Conservation (phyloP, 495 filamentous ascomycete species). For the Penicillium atrosanguineum region DNA sequence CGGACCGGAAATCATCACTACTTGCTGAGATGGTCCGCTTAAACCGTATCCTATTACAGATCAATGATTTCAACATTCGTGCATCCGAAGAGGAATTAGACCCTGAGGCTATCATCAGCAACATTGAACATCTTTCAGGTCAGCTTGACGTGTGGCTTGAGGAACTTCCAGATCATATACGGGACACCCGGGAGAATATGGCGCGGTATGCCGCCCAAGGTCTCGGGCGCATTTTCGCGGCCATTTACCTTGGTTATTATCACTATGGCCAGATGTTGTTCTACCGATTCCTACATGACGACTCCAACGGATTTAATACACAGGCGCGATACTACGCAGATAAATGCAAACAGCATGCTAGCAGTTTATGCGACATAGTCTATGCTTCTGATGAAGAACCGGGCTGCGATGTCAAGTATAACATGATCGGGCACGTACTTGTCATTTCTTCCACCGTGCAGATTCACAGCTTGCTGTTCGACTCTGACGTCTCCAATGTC, state of each 20-base stretch:
- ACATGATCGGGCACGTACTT: constrained; percentile 42
- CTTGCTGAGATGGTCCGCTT: constrained; percentile 36
- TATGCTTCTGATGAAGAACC: constrained; percentile 26
- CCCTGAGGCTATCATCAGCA: constrained; percentile 5
- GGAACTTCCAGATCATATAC: constrained; percentile 27
- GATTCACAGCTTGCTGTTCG: constrained; percentile 40
- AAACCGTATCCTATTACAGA: constrained; percentile 29
- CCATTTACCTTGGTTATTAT: constrained; percentile 42
- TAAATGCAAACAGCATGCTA: constrained; percentile 36
- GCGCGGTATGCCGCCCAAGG: constrained; percentile 26
- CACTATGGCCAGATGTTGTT: constrained; percentile 43
- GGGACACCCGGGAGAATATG: constrained; percentile 30
- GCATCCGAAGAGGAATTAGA: constrained; percentile 16
- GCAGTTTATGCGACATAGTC: constrained; percentile 33
- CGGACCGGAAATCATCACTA: constrained; percentile 14
- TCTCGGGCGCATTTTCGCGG: constrained; percentile 37
- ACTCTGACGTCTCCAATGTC: constrained; percentile 20
- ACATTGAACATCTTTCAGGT: constrained; percentile 19
- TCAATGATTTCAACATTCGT: constrained; percentile 33
- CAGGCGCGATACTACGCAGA: constrained; percentile 25
- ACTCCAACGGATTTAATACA: constrained; percentile 3
- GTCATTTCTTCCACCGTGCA: constrained; percentile 42
- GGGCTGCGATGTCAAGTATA: constrained; percentile 35
- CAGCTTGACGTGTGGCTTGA: constrained; percentile 31
- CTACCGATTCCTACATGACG: constrained; percentile 39